Conservation (phyloP, 139 green algal genomes). For the Ettlia oleoabundans region DNA sequence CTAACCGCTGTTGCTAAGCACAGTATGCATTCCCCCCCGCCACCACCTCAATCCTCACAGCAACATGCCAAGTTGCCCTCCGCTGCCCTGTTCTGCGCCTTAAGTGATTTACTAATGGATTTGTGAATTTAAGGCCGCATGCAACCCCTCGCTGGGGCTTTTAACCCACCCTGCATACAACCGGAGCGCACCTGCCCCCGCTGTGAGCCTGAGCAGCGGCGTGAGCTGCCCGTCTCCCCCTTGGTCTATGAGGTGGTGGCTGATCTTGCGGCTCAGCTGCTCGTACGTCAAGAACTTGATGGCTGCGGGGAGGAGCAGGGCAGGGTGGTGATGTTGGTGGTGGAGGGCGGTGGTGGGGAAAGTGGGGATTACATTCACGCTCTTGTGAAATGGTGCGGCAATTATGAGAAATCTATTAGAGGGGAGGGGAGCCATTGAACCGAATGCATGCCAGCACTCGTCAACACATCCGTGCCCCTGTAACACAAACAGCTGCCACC, state of each 20-base stretch:
- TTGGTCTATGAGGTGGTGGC: slow-evolving; percentile 66
- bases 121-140: too few relatives aligned
- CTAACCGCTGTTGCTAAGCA: too few relatives aligned
- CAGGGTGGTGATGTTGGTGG: neutral
- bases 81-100: too few relatives aligned
- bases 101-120: too few relatives aligned
- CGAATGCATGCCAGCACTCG: too few relatives aligned
- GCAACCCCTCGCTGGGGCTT: neutral
- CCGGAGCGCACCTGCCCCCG: slow-evolving; percentile 75
- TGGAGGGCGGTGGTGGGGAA: neutral
- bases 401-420: too few relatives aligned
- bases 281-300: slow-evolving; percentile 99
- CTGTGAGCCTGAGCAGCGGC: slow-evolving; percentile 82
- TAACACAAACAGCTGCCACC: neutral
- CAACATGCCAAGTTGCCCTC: too few relatives aligned
- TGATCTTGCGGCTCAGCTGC: slow-evolving; percentile 71
- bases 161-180: neutral
- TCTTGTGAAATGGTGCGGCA: too few relatives aligned
- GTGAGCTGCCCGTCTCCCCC: slow-evolving; percentile 89
- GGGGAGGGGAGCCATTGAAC: too few relatives aligned
- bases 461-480: neutral
- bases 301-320: slow-evolving; percentile 47
- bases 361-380: too few relatives aligned
- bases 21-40: too few relatives aligned
- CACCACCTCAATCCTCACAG: too few relatives aligned